phyloP scores from a whole-genome alignment of 768 basidiomycete genomes.

The Cyclocybe aegerita region DNA sequence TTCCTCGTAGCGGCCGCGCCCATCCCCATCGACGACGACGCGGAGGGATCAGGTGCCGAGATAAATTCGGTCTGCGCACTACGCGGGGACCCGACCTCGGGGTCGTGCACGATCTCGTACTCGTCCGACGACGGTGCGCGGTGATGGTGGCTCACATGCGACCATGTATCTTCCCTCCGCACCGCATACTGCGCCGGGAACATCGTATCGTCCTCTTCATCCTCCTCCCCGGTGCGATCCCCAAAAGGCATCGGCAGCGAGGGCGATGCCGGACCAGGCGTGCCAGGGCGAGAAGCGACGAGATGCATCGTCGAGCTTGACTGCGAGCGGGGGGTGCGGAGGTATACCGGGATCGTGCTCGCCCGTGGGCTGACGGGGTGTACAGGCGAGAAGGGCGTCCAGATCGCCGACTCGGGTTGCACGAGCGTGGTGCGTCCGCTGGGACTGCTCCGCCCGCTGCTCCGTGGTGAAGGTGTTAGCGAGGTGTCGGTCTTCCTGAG shows the following conservation, averaged over 20 bases:
- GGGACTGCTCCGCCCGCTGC: constrained; percentile 22
- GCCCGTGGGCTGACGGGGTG: constrained; percentile 37
- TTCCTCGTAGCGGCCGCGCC: constrained; percentile 9
- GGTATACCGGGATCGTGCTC: constrained; percentile 29
- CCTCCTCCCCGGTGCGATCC: constrained; percentile 38
- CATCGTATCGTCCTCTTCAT: constrained; percentile 52
- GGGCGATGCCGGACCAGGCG: constrained; percentile 31
- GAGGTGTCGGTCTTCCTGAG: constrained; percentile 18
- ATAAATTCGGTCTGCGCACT: constrained; percentile 31
- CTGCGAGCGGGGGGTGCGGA: constrained; percentile 38
- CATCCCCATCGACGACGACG: not conserved
- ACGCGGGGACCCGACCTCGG: constrained; percentile 9
- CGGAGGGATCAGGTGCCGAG: constrained; percentile 31
- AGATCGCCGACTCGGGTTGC: constrained; percentile 36
- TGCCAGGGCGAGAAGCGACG: constrained; percentile 40
- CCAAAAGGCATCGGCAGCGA: constrained; percentile 24
- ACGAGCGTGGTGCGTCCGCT: constrained; percentile 5
- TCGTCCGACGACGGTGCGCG: constrained; percentile 4
- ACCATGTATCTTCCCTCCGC: constrained; percentile 42
- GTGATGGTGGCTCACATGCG: constrained; percentile 21
- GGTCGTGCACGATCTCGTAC: constrained; percentile 5
- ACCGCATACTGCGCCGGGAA: constrained; percentile 49
- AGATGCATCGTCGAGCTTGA: constrained; percentile 32
- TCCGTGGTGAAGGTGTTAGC: constrained; percentile 28
- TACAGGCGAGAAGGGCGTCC: constrained; percentile 40